phyloP scores from a whole-genome alignment of 116 monocot species.

The Trichopus zeylanicus region DNA sequence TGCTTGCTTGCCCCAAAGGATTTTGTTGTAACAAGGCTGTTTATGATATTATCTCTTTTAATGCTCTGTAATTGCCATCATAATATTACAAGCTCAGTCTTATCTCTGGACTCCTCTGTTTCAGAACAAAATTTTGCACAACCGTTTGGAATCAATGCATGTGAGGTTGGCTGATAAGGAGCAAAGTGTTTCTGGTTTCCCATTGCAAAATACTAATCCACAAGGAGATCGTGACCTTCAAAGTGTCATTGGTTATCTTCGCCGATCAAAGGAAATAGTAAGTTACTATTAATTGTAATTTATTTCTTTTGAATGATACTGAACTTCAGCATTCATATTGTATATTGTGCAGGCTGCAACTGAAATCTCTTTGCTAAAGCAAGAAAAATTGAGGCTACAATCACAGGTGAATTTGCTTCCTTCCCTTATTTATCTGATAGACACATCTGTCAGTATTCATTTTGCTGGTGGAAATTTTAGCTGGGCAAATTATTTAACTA shows the following conservation, averaged over 20 bases:
- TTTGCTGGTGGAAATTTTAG: no score
- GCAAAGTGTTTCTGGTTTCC: slow-evolving; percentile 28
- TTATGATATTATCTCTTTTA: no score
- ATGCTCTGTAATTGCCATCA: background rate
- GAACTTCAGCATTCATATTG: background rate
- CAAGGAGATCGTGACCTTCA: slow-evolving; percentile 56
- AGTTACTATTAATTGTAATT: slow-evolving; percentile 11
- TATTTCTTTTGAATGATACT: background rate
- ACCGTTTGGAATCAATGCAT: slow-evolving; percentile 67
- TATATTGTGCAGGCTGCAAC: slow-evolving; percentile 53
- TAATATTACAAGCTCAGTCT: background rate
- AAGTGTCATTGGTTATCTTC: slow-evolving; percentile 69
- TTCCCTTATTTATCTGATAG: background rate
- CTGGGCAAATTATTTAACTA: no score
- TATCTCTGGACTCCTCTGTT: background rate
- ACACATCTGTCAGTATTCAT: no score
- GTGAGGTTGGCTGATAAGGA: slow-evolving; percentile 65
- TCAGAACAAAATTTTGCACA: slow-evolving; percentile 80
- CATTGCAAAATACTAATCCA: slow-evolving; percentile 24
- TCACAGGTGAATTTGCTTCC: slow-evolving; percentile 42
- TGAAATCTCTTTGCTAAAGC: slow-evolving; percentile 67
- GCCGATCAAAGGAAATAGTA: slow-evolving; percentile 92
- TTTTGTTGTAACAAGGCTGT: background rate
- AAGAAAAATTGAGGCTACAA: slow-evolving; percentile 78
- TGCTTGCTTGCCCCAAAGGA: no score